Base-by-base conservation (phyloP, 2,329 filamentous ascomycete species). In the Trichoderma sp. region DNA sequence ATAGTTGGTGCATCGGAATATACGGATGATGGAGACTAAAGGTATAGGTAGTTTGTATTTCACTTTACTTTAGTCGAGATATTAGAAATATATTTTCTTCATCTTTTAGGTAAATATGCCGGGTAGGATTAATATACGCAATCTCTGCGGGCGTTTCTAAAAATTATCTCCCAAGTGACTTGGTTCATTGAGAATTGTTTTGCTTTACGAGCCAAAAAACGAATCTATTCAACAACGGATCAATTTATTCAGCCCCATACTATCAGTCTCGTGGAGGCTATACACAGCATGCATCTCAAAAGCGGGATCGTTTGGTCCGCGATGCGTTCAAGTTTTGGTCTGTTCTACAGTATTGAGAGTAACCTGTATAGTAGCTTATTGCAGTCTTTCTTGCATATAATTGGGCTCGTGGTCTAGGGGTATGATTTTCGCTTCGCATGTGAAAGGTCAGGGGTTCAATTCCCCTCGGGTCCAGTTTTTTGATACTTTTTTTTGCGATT, bases 381-480 rank as follows among this genome's bases (percentile, higher is more conserved):
- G 6, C 4, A 18, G 0, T 6, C 0, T 14, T 7, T 0, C 2
- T 4, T 1, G 1, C 4, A 71, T 62, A 41, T 62, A 62, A 60
- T 31, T 62, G 67, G 67, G 67, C 67, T 60, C 67, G 67, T 71
- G 67, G 67, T 71, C 67, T 71, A 71, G 67, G 67, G 67, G 67
- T 71, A 71, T 71, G 67, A 71, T 71, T 71, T 71, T 71, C 67
- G 67, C 67, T 71, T 71, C 67, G 67, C 67, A 71, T 71, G 67
- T 71, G 67, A 71, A 71, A 62, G 67, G 67, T 71, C 67, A 71
- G 67, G 67, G 67, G 67, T 71, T 71, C 67, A 71, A 71, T 71
- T 71, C 67, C 67, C 67, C 67, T 71, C 67, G 67, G 53, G 67
- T 71, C 67, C 67, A 71, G 18, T 21, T 21, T 71, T 71, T 60